Percentiles rank a stretch among this genome's conserved stretches.
These are phyloP conservation scores for Phytophthora pinifolia DNA, from an alignment of 352 stramenopile species.

Conservation along the genomic window DNA sequence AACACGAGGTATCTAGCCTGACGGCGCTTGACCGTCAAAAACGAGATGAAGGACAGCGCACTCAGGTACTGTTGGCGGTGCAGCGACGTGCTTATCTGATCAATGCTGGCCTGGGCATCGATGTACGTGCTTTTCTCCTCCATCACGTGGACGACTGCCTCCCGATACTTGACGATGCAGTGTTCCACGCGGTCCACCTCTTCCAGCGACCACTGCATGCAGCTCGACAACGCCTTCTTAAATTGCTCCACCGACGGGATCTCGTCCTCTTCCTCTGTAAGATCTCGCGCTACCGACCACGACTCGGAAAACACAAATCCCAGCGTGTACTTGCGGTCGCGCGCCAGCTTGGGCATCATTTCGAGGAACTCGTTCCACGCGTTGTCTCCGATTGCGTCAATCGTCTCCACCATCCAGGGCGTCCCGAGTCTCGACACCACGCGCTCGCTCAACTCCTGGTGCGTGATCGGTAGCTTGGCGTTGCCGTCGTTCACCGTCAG, in stretches of 20 bases:
- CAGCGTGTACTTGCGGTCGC: slow-evolving; percentile 77
- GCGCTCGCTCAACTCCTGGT: slow-evolving; percentile 69
- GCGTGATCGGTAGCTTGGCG: slow-evolving; percentile 76
- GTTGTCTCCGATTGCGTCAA: slow-evolving; percentile 66
- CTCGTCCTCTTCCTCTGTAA: slow-evolving; percentile 75
- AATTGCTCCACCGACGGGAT: slow-evolving; percentile 75
- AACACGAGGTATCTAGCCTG: slow-evolving; percentile 61
- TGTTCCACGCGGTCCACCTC: slow-evolving; percentile 63
- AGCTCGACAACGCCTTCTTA: slow-evolving; percentile 70
- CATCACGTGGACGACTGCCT: slow-evolving; percentile 81
- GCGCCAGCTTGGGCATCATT: slow-evolving; percentile 70
- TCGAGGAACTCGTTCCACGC: slow-evolving; percentile 70
- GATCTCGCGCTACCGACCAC: slow-evolving; percentile 75
- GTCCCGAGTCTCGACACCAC: slow-evolving; percentile 75
- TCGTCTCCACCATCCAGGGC: slow-evolving; percentile 78
- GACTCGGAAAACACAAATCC: slow-evolving; percentile 86
- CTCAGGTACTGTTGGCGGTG: slow-evolving; percentile 74
- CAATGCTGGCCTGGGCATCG: slow-evolving; percentile 66
- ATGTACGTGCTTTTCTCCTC: slow-evolving; percentile 90
- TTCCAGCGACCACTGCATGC: slow-evolving; percentile 66
- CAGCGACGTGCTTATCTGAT: slow-evolving; percentile 70
- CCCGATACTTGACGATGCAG: slow-evolving; percentile 70
- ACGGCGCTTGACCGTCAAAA: slow-evolving; percentile 59
- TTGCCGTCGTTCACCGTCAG: slow-evolving; percentile 82
- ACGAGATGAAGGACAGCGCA: slow-evolving; percentile 71